Base-by-base conservation (phyloP, 108 stramenopile genomes). In the Chaetoceros tenuissimus region DNA sequence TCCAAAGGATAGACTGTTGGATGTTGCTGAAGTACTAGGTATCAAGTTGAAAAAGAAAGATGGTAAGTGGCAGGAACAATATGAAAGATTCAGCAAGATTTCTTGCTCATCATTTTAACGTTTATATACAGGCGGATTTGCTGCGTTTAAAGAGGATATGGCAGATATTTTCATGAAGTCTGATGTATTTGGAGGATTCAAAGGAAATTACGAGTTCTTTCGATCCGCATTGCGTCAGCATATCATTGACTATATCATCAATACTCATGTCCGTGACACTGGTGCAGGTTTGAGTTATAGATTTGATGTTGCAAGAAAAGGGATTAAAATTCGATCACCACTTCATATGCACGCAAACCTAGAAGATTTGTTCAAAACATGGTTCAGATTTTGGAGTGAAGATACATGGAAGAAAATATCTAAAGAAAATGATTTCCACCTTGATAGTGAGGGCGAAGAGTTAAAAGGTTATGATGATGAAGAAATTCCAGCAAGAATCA, bases 211-310 rank as follows among this genome's bases (percentile, higher is more conserved):
- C 1, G 72, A 78, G 21, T 71, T 91, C 16, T 88, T 95, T 45
- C 78, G 85, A 40, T 91, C 89, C 8, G 78, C 74, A 22, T 72
- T 87, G 51, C 75, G 92, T 24, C 89, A 94, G 61, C 80, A 64
- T 44, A 87, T 96, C 40, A 96, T 96, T 56, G 87, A 96, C 57
- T 91, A 87, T 44, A 86, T 96, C 10, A 84, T 95, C 40, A 80
- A 87, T 0, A 87, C 87, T 21, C 60, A 87, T 28, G 89, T 96
- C 48, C 72, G 85, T 40, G 92, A 96, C 59, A 87, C 89, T 40
- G 94, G 94, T 7, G 92, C 92, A 44, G 89, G 89, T 55, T 76
- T 96, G 24, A 89, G 85, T 24, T 80, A 75, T 40, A 72, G 70
- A 1, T 84, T 84, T 18, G 71, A 74, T 34, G 59, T 96, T 27